Percentiles rank a stretch among this genome's conserved stretches.
phyloP scores from a whole-genome alignment of 2,329 filamentous ascomycete genomes.

The Aspergillus proliferans region DNA sequence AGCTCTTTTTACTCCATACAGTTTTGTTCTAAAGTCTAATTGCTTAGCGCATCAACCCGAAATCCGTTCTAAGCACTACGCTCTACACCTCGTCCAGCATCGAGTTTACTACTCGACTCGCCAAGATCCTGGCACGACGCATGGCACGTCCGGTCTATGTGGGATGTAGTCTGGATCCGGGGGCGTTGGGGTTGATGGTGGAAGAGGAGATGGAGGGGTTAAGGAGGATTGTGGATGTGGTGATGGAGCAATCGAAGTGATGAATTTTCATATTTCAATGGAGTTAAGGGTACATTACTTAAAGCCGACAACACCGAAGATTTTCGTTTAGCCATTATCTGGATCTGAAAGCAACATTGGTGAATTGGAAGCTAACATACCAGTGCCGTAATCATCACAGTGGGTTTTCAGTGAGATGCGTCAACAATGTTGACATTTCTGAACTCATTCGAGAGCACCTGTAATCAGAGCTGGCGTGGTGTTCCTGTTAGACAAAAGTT shows the following conservation, averaged over 20 bases:
- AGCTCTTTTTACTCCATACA: conserved; percentile 17
- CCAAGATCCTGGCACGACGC: conserved; percentile 73
- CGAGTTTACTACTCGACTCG: conserved; percentile 80
- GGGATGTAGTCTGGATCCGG: conserved; percentile 76
- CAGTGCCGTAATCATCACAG: too few relatives aligned
- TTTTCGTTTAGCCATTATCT: too few relatives aligned
- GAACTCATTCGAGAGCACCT: too few relatives aligned
- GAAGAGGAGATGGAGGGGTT: conserved; percentile 95
- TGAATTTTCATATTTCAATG: background rate
- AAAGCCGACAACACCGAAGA: background rate
- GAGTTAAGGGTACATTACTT: background rate
- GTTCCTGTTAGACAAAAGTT: too few relatives aligned
- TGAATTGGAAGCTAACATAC: too few relatives aligned
- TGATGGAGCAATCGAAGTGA: conserved; percentile 47
- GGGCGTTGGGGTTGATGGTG: conserved; percentile 67
- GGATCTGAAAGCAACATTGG: too few relatives aligned
- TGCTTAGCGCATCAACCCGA: conserved; percentile 36
- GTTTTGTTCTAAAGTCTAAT: background rate
- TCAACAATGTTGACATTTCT: too few relatives aligned
- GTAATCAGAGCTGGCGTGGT: too few relatives aligned
- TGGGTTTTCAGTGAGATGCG: too few relatives aligned
- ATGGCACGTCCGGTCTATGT: conserved; percentile 77
- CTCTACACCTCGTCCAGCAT: conserved; percentile 67
- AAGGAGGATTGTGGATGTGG: conserved; percentile 63
- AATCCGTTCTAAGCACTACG: conserved; percentile 63